Conservation (phyloP, 78 protist species). For the Dictyostelium intermedium region DNA sequence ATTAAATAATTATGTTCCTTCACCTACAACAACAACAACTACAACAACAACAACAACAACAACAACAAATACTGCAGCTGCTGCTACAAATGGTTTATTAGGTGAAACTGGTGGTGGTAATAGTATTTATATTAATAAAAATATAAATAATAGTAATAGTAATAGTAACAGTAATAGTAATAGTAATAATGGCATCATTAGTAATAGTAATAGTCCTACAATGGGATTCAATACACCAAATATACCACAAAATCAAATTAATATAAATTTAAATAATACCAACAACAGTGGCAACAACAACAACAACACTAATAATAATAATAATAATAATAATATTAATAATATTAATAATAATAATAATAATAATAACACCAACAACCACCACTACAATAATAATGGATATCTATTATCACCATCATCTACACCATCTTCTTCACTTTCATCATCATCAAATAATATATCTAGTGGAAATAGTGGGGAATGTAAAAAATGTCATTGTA, state of each 20-base stretch:
- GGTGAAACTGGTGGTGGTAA: not conserved
- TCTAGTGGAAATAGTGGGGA: not conserved
- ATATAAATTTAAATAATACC: not conserved
- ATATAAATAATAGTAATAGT: too few relatives aligned
- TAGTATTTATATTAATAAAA: too few relatives aligned
- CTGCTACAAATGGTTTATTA: not conserved
- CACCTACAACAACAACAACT: not conserved
- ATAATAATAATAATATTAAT: too few relatives aligned
- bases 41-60: not conserved
- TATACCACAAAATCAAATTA: not conserved
- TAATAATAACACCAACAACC: not conserved
- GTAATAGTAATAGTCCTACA: not conserved
- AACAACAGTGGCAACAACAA: not conserved
- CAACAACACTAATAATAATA: not conserved
- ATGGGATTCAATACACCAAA: not conserved
- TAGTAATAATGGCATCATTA: not conserved
- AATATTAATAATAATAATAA: not conserved
- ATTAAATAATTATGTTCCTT: not conserved
- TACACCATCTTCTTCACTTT: constrained; percentile 21
- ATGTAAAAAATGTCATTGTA: constrained; percentile 88
- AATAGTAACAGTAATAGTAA: not conserved
- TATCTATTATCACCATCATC: not conserved
- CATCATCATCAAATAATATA: constrained; percentile 29
- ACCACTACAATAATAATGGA: not conserved
- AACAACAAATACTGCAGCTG: not conserved